Evolutionary conservation across 495 filamentous ascomycete genomes (phyloP).

Genomic region (Antarctomyces pellizariae): DNA sequence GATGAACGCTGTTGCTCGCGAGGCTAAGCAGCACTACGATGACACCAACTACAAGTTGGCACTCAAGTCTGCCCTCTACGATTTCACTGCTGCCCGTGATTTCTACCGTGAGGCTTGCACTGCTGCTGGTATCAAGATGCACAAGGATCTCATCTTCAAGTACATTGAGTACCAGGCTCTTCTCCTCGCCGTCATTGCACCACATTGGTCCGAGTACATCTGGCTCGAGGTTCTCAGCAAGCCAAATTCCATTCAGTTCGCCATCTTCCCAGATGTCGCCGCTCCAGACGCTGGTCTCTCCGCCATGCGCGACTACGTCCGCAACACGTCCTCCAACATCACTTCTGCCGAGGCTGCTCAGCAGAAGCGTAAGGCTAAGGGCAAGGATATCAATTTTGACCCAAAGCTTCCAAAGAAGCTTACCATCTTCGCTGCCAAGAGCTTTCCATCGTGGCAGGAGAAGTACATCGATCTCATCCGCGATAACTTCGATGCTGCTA

Average conservation of each 20-base stretch:
- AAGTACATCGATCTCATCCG: conserved; percentile 71
- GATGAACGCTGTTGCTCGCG: conserved; percentile 58
- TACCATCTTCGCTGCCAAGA: conserved; percentile 58
- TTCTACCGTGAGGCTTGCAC: conserved; percentile 65
- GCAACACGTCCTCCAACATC: conserved; percentile 49
- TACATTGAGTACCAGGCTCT: conserved; percentile 81
- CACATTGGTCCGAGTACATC: conserved; percentile 88
- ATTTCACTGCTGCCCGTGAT: conserved; percentile 68
- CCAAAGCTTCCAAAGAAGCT: conserved; percentile 77
- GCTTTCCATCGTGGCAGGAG: conserved; percentile 73
- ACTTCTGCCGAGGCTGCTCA: conserved; percentile 64
- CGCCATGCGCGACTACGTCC: conserved; percentile 62
- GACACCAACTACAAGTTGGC: conserved; percentile 73
- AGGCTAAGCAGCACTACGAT: conserved; percentile 55
- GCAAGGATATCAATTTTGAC: conserved; percentile 60
- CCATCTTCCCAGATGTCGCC: conserved; percentile 49
- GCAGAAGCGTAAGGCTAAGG: conserved; percentile 71
- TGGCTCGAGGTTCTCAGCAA: conserved; percentile 76
- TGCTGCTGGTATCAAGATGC: conserved; percentile 57
- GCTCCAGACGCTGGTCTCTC: conserved; percentile 35
- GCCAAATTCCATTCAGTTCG: conserved; percentile 51
- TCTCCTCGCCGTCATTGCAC: conserved; percentile 54
- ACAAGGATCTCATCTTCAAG: conserved; percentile 45
- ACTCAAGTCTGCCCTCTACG: conserved; percentile 74
- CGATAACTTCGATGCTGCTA: conserved; percentile 20